Evolutionary conservation across 352 stramenopile genomes (phyloP).

Genomic region (Sclerospora graminicola): DNA sequence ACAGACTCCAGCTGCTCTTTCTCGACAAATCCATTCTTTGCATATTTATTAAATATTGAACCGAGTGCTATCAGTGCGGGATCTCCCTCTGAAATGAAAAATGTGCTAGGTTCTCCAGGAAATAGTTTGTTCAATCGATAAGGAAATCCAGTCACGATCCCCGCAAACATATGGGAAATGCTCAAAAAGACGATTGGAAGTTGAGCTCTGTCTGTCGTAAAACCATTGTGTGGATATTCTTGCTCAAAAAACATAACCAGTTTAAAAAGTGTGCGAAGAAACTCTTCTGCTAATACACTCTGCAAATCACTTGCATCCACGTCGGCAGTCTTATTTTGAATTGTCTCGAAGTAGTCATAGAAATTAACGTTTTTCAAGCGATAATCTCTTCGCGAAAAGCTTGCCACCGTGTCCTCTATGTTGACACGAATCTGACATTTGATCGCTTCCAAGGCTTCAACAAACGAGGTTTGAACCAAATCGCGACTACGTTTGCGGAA

Average conservation of each 20-base stretch:
- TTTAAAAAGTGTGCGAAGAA: slow-evolving; percentile 61
- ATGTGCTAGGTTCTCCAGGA: slow-evolving; percentile 14
- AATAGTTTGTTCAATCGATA: slow-evolving; percentile 39
- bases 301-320: slow-evolving; percentile 69
- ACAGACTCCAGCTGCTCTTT: slow-evolving; percentile 13
- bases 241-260: slow-evolving; percentile 67
- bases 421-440: slow-evolving; percentile 43
- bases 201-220: slow-evolving; percentile 3
- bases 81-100: slow-evolving; percentile 15
- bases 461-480: slow-evolving; percentile 66
- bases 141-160: slow-evolving; percentile 45
- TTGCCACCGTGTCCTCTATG: slow-evolving; percentile 17
- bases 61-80: slow-evolving; percentile 2
- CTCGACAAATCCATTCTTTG: slow-evolving; percentile 13
- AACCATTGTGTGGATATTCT: slow-evolving; percentile 18
- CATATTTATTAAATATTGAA: slow-evolving; percentile 21
- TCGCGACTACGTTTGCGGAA: slow-evolving; percentile 56
- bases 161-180: slow-evolving; percentile 60
- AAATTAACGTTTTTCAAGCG: slow-evolving; percentile 47
- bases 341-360: slow-evolving; percentile 67
- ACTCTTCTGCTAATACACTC: slow-evolving; percentile 64
- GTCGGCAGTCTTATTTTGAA: slow-evolving; percentile 50
- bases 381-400: slow-evolving; percentile 13
- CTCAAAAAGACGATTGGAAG: slow-evolving; percentile 32
- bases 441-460: slow-evolving; percentile 62